Evolutionary conservation across 768 basidiomycete species (phyloP).

Genomic region (Kondoa malvinella): DNA sequence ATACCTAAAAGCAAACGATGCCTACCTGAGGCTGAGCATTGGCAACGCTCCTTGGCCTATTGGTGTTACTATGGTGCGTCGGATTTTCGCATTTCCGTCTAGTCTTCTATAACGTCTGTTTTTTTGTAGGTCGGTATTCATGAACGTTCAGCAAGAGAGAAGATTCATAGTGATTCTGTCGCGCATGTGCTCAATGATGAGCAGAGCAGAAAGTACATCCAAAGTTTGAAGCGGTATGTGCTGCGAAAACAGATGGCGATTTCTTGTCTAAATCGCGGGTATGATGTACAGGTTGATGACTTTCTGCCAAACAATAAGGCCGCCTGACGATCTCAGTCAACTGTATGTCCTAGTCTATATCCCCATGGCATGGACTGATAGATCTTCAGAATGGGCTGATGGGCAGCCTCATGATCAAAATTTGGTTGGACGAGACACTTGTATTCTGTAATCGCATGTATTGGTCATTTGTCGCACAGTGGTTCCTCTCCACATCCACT

Average conservation of each 20-base stretch:
- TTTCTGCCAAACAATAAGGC: slow-evolving; percentile 90
- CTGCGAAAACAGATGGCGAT: slow-evolving; percentile 39
- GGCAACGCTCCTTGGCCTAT: slow-evolving; percentile 98
- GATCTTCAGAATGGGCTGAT: slow-evolving; percentile 1
- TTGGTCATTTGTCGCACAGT: no score
- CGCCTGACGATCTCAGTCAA: slow-evolving; percentile 57
- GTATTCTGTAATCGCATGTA: no score
- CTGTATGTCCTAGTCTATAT: slow-evolving; percentile 5
- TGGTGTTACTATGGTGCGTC: slow-evolving; percentile 6
- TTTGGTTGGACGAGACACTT: no score
- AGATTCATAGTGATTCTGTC: slow-evolving; percentile 91
- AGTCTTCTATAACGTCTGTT: slow-evolving; percentile 6
- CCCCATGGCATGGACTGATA: background rate
- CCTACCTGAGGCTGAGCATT: slow-evolving; percentile 88
- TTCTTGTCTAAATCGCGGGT: background rate
- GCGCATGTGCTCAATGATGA: slow-evolving; percentile 98
- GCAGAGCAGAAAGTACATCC: slow-evolving; percentile 96
- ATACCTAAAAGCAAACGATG: slow-evolving; percentile 90
- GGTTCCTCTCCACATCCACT: no score
- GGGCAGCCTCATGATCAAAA: no score
- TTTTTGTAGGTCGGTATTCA: slow-evolving; percentile 50
- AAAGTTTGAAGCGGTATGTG: slow-evolving; percentile 54
- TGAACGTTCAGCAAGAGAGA: slow-evolving; percentile 91
- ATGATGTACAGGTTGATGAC: slow-evolving; percentile 49
- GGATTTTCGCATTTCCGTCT: background rate